Conservation (phyloP, 805 yeast genomes). For the Yarrowia osloensis region DNA sequence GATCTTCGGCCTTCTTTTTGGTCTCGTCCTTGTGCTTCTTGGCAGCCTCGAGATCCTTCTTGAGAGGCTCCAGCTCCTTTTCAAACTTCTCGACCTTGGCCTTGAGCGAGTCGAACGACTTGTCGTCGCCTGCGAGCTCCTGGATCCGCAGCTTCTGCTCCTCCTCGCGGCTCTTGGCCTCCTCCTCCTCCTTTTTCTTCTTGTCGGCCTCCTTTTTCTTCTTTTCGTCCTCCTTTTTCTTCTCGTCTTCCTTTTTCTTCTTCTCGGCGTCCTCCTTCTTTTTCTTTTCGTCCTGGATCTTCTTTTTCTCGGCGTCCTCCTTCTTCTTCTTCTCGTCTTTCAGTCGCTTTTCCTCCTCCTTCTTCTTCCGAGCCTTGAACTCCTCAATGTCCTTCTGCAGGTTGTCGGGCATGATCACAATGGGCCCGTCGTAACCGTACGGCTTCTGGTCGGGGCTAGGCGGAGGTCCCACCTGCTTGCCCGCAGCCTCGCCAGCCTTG, state of each 20-base stretch:
- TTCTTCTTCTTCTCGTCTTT: constrained; percentile 2
- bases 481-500: background rate
- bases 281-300: constrained; percentile 9
- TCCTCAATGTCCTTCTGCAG: constrained; percentile 5
- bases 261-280: constrained; percentile 16
- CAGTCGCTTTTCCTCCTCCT: background rate
- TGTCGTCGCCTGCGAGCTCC: background rate
- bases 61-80: constrained; percentile 11
- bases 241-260: constrained; percentile 10
- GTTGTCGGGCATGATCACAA: constrained; percentile 15
- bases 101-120: background rate
- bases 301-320: constrained; percentile 5
- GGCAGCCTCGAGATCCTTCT: constrained; percentile 14
- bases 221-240: constrained; percentile 7
- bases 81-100: constrained; percentile 13
- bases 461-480: background rate
- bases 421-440: background rate
- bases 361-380: background rate
- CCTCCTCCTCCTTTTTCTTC: constrained; percentile 11
- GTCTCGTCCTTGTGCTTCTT: background rate
- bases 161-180: constrained; percentile 9
- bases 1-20: constrained; percentile 16
- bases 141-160: background rate
- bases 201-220: constrained; percentile 5
- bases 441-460: constrained; percentile 17